Base-by-base conservation (phyloP, 805 yeast species). In the Candida alai region DNA sequence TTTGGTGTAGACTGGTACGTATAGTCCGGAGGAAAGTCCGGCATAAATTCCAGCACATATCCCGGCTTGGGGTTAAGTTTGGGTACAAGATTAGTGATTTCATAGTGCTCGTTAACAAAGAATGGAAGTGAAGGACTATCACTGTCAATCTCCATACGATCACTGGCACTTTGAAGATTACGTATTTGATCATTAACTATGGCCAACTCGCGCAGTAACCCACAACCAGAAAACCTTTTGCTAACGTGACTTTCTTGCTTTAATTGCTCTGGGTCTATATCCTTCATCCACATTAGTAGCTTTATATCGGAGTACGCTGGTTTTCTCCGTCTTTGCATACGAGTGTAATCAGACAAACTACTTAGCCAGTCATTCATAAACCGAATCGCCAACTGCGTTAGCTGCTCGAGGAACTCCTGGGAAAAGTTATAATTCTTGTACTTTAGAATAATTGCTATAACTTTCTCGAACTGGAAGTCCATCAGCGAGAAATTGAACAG, bases 11-110 rank as follows among this genome's bases (percentile, higher is more conserved):
- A 74, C 56, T 76, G 78, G 54, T 83, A 90, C 0, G 97, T 90
- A 57, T 89, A 94, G 49, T 87, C 95, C 0, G 97, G 96, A 1
- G 98, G 98, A 19, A 90, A 68, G 9, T 78, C 77, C 0, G 98
- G 98, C 46, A 90, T 62, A 80, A 88, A 88, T 5, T 62, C 51
- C 0, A 94, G 94, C 6, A 85, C 70, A 39, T 76, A 75, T 4
- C 54, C 51, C 1, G 70, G 67, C 19, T 45, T 44, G n/a, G 36
- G 30, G 5, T 53, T 41, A 30, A 22, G 80, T 60, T 36, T 80
- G 1, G 72, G 88, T 10, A 81, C 73, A 17, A 84, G 64, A 31
- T 70, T 62, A 3, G 76, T 65, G 3, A 77, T 63, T 34, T 69
- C 74, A 32, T 74, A 68, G 17, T 65, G 65, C 37, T 74, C 74